These are phyloP conservation scores for Citrullus mucosospermus DNA, from an alignment of 306 rosid genomes.

Conservation along the genomic window DNA sequence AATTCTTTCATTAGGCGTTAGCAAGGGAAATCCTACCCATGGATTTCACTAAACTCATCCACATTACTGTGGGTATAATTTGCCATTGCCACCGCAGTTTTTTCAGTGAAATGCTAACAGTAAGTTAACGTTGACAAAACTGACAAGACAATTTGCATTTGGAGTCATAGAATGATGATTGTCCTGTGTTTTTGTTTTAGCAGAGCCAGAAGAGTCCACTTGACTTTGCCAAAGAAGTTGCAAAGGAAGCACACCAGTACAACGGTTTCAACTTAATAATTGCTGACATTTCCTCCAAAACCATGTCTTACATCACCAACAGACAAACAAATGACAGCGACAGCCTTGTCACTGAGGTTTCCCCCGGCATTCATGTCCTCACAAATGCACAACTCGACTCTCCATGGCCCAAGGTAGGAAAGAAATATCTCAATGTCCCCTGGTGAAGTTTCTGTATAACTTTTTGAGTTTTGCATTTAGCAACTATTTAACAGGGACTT, in stretches of 20 bases:
- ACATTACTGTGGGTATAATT: neutral
- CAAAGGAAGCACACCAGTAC: constrained; percentile 43
- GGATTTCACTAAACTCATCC: neutral
- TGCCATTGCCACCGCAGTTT: neutral
- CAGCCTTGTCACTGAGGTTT: constrained; percentile 22
- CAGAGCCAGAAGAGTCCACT: constrained; percentile 53
- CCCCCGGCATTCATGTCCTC: constrained; percentile 79
- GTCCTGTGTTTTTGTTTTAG: neutral
- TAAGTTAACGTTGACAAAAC: neutral
- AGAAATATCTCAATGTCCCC: neutral
- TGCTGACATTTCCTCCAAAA: constrained; percentile 38
- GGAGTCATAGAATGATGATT: neutral
- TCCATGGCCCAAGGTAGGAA: constrained; percentile 80
- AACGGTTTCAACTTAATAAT: constrained; percentile 72
- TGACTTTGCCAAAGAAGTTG: constrained; percentile 50
- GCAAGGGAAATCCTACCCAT: neutral
- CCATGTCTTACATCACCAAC: constrained; percentile 68
- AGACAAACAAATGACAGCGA: constrained; percentile 30
- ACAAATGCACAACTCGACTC: constrained; percentile 58
- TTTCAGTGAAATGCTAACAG: neutral
- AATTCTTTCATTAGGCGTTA: neutral
- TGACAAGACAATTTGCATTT: neutral
- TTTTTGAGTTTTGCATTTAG: neutral
- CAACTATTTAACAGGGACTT: neutral
- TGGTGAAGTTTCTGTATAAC: neutral